Conservation (phyloP, 345 rosid species). For the Syzygium aromaticum region DNA sequence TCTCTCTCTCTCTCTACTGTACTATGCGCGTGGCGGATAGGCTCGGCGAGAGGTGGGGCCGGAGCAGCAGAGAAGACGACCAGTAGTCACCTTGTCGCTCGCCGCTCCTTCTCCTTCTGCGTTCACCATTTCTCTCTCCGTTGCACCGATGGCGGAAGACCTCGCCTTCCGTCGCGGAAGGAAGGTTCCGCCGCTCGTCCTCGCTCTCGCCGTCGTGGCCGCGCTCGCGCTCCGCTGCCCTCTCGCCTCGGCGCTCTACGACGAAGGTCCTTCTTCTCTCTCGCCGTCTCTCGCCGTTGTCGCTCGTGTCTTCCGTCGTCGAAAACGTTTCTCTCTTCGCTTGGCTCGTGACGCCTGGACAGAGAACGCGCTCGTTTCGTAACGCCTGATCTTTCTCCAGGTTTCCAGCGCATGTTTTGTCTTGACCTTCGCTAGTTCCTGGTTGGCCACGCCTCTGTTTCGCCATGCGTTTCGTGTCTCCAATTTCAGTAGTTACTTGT, state of each 20-base stretch:
- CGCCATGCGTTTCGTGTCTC: neutral
- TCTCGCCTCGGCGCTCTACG: constrained; percentile 30
- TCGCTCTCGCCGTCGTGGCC: constrained; percentile 11
- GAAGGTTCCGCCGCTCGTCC: constrained; percentile 4
- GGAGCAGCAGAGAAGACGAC: neutral
- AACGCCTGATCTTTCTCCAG: neutral
- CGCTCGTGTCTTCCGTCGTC: neutral
- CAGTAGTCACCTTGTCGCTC: neutral
- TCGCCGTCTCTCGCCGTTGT: neutral
- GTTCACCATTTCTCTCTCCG: neutral
- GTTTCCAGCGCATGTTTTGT: neutral
- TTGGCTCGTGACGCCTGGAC: neutral
- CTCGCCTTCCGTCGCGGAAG: neutral
- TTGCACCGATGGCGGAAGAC: neutral
- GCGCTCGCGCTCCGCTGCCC: constrained; percentile 18
- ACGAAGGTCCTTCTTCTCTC: constrained; percentile 36
- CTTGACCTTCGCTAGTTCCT: neutral
- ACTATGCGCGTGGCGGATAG: neutral
- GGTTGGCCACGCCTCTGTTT: neutral
- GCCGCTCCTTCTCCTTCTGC: neutral
- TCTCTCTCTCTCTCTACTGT: constrained; percentile 5
- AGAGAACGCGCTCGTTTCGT: neutral
- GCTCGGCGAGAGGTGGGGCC: neutral
- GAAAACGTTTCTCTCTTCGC: neutral
- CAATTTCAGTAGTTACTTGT: neutral